Evolutionary conservation across 1,139 yeast species (phyloP).

Genomic region (Magnusiomyces suaveolens): DNA sequence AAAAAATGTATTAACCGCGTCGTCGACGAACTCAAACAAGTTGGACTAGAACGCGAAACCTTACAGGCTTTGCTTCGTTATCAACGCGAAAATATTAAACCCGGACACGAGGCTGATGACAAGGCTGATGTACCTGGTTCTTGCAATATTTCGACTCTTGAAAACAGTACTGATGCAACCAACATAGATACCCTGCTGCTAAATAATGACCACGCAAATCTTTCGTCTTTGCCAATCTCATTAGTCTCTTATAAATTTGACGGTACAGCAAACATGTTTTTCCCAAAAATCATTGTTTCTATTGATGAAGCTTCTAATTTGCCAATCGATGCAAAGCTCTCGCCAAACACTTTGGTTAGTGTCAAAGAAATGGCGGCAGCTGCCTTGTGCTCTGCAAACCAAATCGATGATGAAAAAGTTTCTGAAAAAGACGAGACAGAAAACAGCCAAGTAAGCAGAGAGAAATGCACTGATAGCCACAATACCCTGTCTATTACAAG

Average conservation of each 20-base stretch:
- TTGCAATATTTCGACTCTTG: background rate
- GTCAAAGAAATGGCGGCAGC: constrained; percentile 14
- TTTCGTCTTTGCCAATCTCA: background rate
- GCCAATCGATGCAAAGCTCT: constrained; percentile 17
- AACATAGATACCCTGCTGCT: background rate
- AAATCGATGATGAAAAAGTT: background rate
- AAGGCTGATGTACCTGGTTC: background rate
- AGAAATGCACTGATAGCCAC: background rate
- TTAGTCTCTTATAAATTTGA: constrained; percentile 23
- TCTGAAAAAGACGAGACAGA: background rate
- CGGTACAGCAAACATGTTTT: constrained; percentile 19
- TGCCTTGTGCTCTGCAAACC: background rate
- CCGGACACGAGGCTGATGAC: background rate
- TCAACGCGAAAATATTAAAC: constrained; percentile 7
- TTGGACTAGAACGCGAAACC: constrained; percentile 37
- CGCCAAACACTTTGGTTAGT: constrained; percentile 15
- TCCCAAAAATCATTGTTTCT: constrained; percentile 21
- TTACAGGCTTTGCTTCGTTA: constrained; percentile 37
- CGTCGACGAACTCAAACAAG: constrained; percentile 42
- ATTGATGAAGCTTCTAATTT: constrained; percentile 17
- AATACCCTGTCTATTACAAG: background rate
- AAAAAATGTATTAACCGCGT: constrained; percentile 58
- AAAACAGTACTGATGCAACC: background rate
- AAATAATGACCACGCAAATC: background rate
- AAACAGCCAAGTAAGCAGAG: background rate